Percentiles rank a stretch among this genome's conserved stretches.
phyloP scores from a whole-genome alignment of 2,329 filamentous ascomycete genomes.

The Verticillium nubilum region DNA sequence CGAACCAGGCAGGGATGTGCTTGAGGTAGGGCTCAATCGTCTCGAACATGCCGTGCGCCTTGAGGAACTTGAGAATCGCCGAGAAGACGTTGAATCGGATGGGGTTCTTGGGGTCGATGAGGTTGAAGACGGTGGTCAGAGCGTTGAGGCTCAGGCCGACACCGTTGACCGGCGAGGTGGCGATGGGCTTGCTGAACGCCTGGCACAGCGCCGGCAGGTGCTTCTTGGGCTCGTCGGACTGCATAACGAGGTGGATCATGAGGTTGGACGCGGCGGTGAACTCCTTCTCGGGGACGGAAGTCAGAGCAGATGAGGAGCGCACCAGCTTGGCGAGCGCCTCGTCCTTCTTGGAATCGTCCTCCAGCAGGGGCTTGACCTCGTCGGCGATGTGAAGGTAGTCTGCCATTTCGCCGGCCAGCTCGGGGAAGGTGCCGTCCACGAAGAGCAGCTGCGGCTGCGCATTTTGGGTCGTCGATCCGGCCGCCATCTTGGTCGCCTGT shows the following conservation, averaged over 20 bases:
- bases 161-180: conserved; percentile 80
- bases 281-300: conserved; percentile 89
- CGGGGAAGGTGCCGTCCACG: conserved; percentile 89
- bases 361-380: conserved; percentile 68
- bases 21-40: conserved; percentile 77
- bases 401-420: conserved; percentile 90
- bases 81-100: conserved; percentile 87
- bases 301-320: conserved; percentile 69
- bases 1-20: conserved; percentile 76
- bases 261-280: conserved; percentile 96
- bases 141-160: conserved; percentile 81
- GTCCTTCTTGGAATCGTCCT: conserved; percentile 62
- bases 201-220: conserved; percentile 84
- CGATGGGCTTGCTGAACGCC: conserved; percentile 82
- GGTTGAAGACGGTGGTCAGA: conserved; percentile 95
- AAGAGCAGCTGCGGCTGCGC: conserved; percentile 58
- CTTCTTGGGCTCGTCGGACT: conserved; percentile 78
- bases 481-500: conserved; percentile 17
- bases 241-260: conserved; percentile 85
- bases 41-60: conserved; percentile 71
- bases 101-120: conserved; percentile 69
- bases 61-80: conserved; percentile 80
- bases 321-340: conserved; percentile 88
- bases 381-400: conserved; percentile 85
- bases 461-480: conserved; percentile 27